These are phyloP conservation scores for Hypoxylon sp. DNA, from an alignment of 2,329 filamentous ascomycete species.

Conservation along the genomic window DNA sequence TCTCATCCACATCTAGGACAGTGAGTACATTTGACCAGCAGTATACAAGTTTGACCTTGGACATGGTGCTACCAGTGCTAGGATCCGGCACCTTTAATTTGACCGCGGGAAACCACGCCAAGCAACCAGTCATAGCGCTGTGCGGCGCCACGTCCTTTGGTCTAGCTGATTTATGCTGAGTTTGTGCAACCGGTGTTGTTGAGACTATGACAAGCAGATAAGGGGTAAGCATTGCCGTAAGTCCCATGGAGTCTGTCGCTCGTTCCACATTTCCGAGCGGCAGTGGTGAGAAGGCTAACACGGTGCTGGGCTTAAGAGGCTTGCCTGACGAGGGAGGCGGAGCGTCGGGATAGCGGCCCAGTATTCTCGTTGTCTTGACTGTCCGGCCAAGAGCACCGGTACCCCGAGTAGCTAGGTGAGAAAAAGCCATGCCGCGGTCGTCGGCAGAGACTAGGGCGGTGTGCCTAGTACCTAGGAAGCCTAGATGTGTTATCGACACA, in stretches of 20 bases:
- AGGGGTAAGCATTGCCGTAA: conserved; percentile 95
- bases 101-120: conserved; percentile 98
- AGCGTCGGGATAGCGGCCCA: conserved; percentile 89
- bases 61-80: conserved; percentile 76
- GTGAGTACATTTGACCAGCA: conserved; percentile 99
- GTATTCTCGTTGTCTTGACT: conserved; percentile 89
- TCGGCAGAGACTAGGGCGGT: conserved; percentile 97
- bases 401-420: conserved; percentile 92
- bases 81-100: conserved; percentile 84
- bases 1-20: conserved; percentile 87
- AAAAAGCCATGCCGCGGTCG: conserved; percentile 97
- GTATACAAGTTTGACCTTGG: conserved; percentile 91
- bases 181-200: conserved; percentile 95
- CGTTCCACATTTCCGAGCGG: conserved; percentile 96
- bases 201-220: conserved; percentile 97
- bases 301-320: conserved; percentile 89
- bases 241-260: conserved; percentile 85
- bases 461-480: conserved; percentile 92
- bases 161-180: conserved; percentile 91
- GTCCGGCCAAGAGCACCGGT: conserved; percentile 87
- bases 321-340: conserved; percentile 73
- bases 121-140: conserved; percentile 90
- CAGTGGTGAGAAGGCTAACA: conserved; percentile 90
- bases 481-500: conserved; percentile 87
- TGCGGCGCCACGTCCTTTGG: conserved; percentile 93